Conservation (phyloP, 768 basidiomycete species). For the Brasilioporus rufonigricans region DNA sequence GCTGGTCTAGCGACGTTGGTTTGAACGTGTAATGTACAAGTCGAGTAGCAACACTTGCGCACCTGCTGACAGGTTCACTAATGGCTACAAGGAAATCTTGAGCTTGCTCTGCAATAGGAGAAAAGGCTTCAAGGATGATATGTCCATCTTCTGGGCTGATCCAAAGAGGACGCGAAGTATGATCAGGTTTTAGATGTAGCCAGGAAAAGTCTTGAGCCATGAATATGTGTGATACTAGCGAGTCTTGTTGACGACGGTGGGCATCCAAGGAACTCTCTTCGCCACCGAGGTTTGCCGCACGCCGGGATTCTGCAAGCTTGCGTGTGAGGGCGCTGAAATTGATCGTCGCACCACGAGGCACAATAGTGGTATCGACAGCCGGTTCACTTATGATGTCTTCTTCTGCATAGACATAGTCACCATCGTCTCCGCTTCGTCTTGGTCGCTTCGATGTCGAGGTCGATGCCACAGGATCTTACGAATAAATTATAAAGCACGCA, state of each 20-base stretch:
- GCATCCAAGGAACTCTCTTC: slow-evolving; percentile 54
- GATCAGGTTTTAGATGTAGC: slow-evolving; percentile 87
- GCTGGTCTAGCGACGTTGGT: slow-evolving; percentile 63
- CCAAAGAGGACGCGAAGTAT: slow-evolving; percentile 91
- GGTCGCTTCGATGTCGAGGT: slow-evolving; percentile 37
- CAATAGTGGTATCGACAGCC: slow-evolving; percentile 38
- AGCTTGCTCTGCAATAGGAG: slow-evolving; percentile 95
- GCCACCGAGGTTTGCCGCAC: slow-evolving; percentile 36
- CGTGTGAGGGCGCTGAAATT: slow-evolving; percentile 83
- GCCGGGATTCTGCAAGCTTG: slow-evolving; percentile 66
- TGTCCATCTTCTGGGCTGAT: slow-evolving; percentile 89
- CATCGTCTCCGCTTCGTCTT: slow-evolving; percentile 46
- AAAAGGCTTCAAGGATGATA: slow-evolving; percentile 97
- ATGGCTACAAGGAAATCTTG: slow-evolving; percentile 99
- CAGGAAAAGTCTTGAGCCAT: slow-evolving; percentile 84
- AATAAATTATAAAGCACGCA: not conserved
- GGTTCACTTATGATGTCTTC: slow-evolving; percentile 47
- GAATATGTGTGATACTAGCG: slow-evolving; percentile 78
- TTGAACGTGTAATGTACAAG: slow-evolving; percentile 30
- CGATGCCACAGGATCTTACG: slow-evolving; percentile 20
- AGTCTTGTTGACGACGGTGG: slow-evolving; percentile 73
- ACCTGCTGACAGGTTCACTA: slow-evolving; percentile 98
- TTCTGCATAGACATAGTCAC: slow-evolving; percentile 59
- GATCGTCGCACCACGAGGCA: slow-evolving; percentile 77
- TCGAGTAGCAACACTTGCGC: slow-evolving; percentile 34